These are phyloP conservation scores for Oryza glaberrima DNA, from an alignment of 176 grass and related monocot species.

Conservation along the genomic window DNA sequence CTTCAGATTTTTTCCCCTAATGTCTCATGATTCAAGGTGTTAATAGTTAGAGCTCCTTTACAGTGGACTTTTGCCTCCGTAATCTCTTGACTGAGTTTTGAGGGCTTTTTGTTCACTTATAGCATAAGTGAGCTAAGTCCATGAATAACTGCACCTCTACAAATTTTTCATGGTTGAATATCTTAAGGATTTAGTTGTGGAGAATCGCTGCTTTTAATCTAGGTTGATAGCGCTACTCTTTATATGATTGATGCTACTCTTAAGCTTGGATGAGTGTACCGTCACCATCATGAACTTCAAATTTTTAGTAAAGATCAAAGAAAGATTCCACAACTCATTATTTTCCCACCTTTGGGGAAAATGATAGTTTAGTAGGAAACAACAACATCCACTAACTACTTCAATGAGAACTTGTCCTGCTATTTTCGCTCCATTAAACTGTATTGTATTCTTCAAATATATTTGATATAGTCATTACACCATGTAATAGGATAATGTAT, in stretches of 20 bases:
- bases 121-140: neutral
- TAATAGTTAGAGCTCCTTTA: neutral
- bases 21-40: neutral
- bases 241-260: neutral
- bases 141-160: neutral
- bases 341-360: neutral
- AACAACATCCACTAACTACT: no score
- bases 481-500: neutral
- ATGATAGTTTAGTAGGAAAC: neutral
- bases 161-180: neutral
- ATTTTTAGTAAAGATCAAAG: neutral
- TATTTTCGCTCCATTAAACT: neutral
- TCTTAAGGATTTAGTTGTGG: neutral
- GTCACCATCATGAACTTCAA: neutral
- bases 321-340: neutral
- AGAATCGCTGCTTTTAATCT: neutral
- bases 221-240: neutral
- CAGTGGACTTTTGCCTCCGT: neutral
- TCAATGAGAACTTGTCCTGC: neutral
- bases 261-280: neutral
- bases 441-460: neutral
- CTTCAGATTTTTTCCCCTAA: neutral
- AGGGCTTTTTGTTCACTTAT: slow-evolving; percentile 3
- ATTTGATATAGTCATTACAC: neutral
- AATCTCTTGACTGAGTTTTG: neutral